These are phyloP conservation scores for Sporothrix sp. DNA, from an alignment of 2,329 filamentous ascomycete genomes.

Conservation along the genomic window DNA sequence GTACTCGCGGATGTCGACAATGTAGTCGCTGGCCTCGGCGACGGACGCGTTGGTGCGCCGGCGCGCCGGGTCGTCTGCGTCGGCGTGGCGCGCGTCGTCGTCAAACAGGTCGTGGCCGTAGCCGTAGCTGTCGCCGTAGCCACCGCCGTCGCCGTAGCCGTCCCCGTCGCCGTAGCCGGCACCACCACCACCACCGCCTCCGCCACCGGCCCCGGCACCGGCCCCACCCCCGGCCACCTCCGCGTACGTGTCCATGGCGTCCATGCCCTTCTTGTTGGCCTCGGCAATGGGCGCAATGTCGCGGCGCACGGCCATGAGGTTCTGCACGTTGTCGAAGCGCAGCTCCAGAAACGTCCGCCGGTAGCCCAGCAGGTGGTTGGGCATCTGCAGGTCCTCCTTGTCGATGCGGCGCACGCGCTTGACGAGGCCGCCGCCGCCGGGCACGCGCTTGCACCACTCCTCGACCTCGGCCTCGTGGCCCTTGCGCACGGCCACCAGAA, in stretches of 20 bases:
- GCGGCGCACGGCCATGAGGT: conserved; percentile 75
- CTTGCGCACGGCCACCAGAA: conserved; percentile 80
- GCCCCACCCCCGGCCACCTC: conserved; percentile 68
- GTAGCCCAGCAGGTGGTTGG: conserved; percentile 91
- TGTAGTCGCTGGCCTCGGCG: conserved; percentile 88
- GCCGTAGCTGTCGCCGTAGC: conserved; percentile 24
- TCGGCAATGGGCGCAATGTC: conserved; percentile 85
- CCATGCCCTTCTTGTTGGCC: conserved; percentile 92
- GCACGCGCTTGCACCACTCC: conserved; percentile 78
- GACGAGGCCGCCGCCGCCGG: conserved; percentile 67
- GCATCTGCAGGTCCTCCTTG: conserved; percentile 90
- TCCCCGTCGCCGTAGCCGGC: conserved; percentile 52
- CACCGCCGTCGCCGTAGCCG: conserved; percentile 37
- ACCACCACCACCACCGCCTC: conserved; percentile 42
- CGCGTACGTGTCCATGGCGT: conserved; percentile 95
- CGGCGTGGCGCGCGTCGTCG: conserved; percentile 68
- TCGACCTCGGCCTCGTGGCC: conserved; percentile 88
- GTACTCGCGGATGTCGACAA: conserved; percentile 97
- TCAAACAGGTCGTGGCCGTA: conserved; percentile 83
- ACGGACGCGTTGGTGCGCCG: conserved; percentile 31
- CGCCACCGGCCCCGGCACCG: conserved; percentile 59
- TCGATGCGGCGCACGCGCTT: conserved; percentile 69
- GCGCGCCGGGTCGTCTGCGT: conserved; percentile 30
- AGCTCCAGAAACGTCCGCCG: conserved; percentile 79
- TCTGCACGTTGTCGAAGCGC: conserved; percentile 75